Evolutionary conservation across 805 yeast species (phyloP), one percentile per base, ranked within the genome.

Genomic region (Suhomyces faveliae): DNA sequence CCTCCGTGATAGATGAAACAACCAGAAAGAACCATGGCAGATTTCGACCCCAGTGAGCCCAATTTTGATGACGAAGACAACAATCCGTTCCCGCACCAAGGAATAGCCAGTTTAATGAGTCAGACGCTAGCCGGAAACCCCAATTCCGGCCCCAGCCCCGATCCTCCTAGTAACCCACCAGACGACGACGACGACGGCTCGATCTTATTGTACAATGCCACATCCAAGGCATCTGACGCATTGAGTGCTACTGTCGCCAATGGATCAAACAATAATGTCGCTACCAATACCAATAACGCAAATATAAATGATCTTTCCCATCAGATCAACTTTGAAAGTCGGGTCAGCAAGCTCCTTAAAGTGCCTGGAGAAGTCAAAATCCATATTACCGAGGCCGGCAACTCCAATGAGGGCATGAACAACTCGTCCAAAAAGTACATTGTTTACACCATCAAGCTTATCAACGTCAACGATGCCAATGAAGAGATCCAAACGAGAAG

Each of bases 341-440:
- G 77, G 42, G 71, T 71, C 7, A 59, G 69, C 29, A 62, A 63
- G 50, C 54, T 73, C n/a, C 59, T 73, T 41, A 57, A 57, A 35
- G 67, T 73, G 0, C 57, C 54, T 10, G 52, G 59, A 12, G 57
- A 60, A 12, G 63, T 67, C 33, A 60, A 54, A 27, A 55, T 71
- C 17, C 68, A 73, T 43, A 89, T 92, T 30, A 69, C 77, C 0
- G 96, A 89, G 54, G 97, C 97, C 0, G 89, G 89, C 4, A 90
- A 88, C 62, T 85, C 88, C 45, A 84, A 80, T 50, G 97, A 92
- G 57, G 89, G 91, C 9, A 54, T 69, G 71, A 77, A 83, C 30
- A 78, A 87, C 52, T 82, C 90, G 2, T 67, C 63, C 63, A 71
- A 71, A 60, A 72, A 70, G 48, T 92, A 85, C 56, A 83, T 92